Conservation (phyloP, 192 early-diverging fungal species). For the Mortierella hygrophila region DNA sequence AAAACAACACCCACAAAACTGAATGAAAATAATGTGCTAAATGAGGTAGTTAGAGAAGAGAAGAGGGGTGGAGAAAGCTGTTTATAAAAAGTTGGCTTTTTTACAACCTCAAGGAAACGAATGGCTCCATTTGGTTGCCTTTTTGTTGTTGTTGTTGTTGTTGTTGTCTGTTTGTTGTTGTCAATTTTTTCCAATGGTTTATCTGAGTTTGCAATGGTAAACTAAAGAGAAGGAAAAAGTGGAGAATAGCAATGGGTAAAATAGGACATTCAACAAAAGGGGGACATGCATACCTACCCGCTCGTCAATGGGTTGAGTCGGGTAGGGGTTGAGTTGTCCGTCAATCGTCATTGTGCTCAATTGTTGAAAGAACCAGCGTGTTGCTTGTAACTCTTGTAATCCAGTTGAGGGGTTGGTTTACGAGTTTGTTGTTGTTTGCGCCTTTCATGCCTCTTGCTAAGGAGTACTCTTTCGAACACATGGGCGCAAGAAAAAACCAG, state of each 20-base stretch:
- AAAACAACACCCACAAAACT: not conserved
- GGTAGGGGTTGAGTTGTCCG: not conserved
- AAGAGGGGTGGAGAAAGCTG: not conserved
- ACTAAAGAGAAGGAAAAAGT: not conserved
- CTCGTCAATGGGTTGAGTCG: not conserved
- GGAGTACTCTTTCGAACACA: not conserved
- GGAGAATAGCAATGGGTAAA: not conserved
- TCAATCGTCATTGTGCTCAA: not conserved
- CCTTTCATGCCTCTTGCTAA: not conserved
- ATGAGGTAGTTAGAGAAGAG: not conserved
- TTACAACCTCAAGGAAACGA: not conserved
- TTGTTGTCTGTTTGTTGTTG: not conserved
- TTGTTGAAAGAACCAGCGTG: not conserved
- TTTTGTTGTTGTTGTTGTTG: not conserved
- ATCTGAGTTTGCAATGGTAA: not conserved
- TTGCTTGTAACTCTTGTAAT: not conserved
- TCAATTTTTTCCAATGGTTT: not conserved
- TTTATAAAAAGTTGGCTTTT: slow-evolving; percentile 5
- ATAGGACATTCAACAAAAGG: not conserved
- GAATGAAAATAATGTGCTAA: not conserved
- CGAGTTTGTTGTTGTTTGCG: not conserved
- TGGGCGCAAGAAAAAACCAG: not conserved
- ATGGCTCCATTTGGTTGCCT: not conserved
- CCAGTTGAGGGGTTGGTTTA: not conserved
- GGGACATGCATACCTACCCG: not conserved